Evolutionary conservation across 1,139 yeast genomes (phyloP), one percentile per base, ranked within the genome.

Genomic region (Arxiozyma bovina): DNA sequence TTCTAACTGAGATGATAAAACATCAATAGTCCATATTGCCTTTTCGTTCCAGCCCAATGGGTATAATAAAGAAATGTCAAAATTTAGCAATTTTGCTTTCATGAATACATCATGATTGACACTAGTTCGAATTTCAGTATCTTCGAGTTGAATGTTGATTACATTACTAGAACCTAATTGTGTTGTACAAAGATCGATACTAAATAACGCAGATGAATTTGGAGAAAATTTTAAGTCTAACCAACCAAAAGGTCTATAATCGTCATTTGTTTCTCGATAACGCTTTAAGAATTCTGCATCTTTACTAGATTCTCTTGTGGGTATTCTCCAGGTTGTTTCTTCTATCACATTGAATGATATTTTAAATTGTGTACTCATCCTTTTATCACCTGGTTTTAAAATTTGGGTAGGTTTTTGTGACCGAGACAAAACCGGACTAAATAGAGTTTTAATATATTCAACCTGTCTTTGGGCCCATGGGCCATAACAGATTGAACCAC

Each of bases 391-490:
- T 0, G 82, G 74, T 1, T 57, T 54, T 7, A 79, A 71, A 18
- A 61, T 66, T 15, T 64, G 63, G 1, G 77, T 73, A 0, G 86
- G 83, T 7, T 65, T 62, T 0, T 83, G 70, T 62, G 88, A 88
- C 50, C 84, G 72, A 40, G 87, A 81, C 8, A 82, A 68, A 0
- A 79, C 68, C 0, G 99, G 99, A 57, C 85, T 81, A 45, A 93
- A 73, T 72, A 83, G 73, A 11, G 75, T 71, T 57, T 85, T 93
- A 11, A 91, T 64, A 0, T 84, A 80, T 1, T 77, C 76, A 23
- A 96, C 69, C 67, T 93, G 96, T 48, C 91, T 80, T 57, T 91
- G 96, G 0, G 97, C 87, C 97, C 98, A 91, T 0, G 99, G 96
- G 0, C 99, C 99, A 64, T 88, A 91, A 61, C 85, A 85, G 0